phyloP scores from a whole-genome alignment of 2,329 filamentous ascomycete species.

The Fusarium vanettenii region DNA sequence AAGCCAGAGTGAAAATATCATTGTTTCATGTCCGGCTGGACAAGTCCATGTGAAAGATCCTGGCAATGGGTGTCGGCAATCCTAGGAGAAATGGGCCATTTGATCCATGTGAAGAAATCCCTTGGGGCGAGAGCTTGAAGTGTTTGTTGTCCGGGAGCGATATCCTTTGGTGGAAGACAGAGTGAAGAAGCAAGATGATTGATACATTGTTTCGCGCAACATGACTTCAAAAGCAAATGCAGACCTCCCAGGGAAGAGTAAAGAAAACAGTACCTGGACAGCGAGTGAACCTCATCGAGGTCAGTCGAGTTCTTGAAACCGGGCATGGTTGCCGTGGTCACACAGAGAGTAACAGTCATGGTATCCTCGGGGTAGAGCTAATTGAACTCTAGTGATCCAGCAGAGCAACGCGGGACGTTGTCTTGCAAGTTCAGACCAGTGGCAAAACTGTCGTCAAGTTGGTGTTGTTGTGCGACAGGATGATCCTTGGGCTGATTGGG shows the following conservation, averaged over 20 bases:
- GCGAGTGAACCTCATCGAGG: conserved; percentile 69
- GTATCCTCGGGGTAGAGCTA: conserved; percentile 53
- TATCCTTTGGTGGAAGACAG: conserved; percentile 36
- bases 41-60: conserved; percentile 41
- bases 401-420: conserved; percentile 46
- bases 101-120: conserved; percentile 12
- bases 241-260: conserved; percentile 56
- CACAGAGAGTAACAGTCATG: conserved; percentile 62
- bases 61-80: conserved; percentile 13
- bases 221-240: conserved; percentile 49
- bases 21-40: conserved; percentile 49
- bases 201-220: conserved; percentile 47
- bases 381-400: conserved; percentile 45
- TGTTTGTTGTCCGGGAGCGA: conserved; percentile 27
- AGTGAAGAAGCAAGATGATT: conserved; percentile 41
- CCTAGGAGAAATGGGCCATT: conserved; percentile 20
- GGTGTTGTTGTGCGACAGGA: conserved; percentile 45
- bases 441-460: conserved; percentile 40
- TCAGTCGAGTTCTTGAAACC: conserved; percentile 64
- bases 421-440: conserved; percentile 43
- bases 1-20: conserved; percentile 37
- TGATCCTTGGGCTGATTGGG: conserved; percentile 42
- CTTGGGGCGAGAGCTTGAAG: conserved; percentile 19
- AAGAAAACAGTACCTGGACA: conserved; percentile 71
- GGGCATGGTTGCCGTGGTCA: conserved; percentile 63